phyloP scores from a whole-genome alignment of 2,329 filamentous ascomycete genomes.

The Colletotrichum sp. region DNA sequence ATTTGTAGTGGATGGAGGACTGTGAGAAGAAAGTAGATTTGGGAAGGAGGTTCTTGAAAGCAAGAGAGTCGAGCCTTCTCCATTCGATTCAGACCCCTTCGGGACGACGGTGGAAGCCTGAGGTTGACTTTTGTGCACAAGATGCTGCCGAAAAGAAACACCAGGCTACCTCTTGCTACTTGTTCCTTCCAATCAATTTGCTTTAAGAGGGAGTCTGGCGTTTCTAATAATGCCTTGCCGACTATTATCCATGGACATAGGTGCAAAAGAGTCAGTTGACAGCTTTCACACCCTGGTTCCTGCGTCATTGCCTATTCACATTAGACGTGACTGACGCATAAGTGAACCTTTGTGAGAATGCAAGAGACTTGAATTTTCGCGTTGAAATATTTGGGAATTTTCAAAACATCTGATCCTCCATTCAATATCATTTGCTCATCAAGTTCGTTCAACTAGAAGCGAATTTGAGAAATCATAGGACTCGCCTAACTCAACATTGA shows the following conservation, averaged over 20 bases:
- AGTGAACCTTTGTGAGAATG: no score
- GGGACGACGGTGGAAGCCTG: neutral
- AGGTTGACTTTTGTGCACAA: rapidly evolving
- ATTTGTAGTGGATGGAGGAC: neutral
- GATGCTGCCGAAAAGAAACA: rapidly evolving
- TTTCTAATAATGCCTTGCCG: neutral
- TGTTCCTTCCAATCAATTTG: rapidly evolving
- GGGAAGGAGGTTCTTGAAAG: neutral
- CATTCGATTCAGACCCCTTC: rapidly evolving
- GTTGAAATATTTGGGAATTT: no score
- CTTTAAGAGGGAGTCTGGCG: neutral
- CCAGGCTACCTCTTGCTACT: neutral
- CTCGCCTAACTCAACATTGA: no score
- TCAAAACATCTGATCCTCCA: no score
- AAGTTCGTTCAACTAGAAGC: no score
- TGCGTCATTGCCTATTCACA: neutral
- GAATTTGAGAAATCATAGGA: no score
- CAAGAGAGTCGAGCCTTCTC: neutral
- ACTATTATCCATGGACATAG: no score
- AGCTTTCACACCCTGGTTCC: rapidly evolving
- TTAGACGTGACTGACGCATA: neutral
- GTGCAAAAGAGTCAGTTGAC: no score
- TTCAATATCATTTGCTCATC: no score
- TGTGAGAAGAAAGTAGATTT: rapidly evolving
- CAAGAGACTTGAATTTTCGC: no score